Base-by-base conservation (phyloP, 148 eudicot genomes). In the Hydrangea macrophylla region DNA sequence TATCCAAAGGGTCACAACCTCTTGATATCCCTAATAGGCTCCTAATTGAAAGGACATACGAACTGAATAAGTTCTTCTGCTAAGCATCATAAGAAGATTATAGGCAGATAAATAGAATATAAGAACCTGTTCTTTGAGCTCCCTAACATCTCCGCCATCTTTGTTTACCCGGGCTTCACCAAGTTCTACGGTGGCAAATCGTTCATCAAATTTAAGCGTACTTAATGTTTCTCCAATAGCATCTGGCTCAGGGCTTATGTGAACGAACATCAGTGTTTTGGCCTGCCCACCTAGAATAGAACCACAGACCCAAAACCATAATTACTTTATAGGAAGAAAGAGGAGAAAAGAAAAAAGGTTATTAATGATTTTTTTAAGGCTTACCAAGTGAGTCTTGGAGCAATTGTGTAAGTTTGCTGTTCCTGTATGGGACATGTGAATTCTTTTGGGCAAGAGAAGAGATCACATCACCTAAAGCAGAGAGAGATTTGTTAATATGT, bases 231-330 rank as follows among this genome's bases (percentile, higher is more conserved):
- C 99, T 73, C 99, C 96, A 60, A 83, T 56, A 53, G 96, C 90
- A 62, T 94, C 97, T 32, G 83, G 85, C 71, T 94, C 99, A 20
- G 97, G 99, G 80, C 97, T 91, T 78, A 94, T 84, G 76, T 94
- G 99, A 72, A 94, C 91, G 81, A 94, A 94, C 99, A 94, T 94
- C n/a, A 94, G 81, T 42, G 99, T 94, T 83, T 94, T 94, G 27
- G 99, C 99, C 67, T 94, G 99, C 27, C 99, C 99, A 60, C 99
- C 99, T 94, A 73, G 31, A 55, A 28, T 28, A 69, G 37, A 67
- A 62, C 22, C 40, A 55, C 13, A 55, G 37, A 30, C 59, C 13
- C 70, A 55, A 73, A 27, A 68, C 7, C 40, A 24, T 25, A 51
- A 68, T 36, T 17, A 26, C 10, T 31, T 70, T 5, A 55, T 20